A percentile compares a stretch with the other conserved stretches of the same genome.
Conservation (phyloP, 2,329 filamentous ascomycete genomes). For the Chaetomiaceae sp. region DNA sequence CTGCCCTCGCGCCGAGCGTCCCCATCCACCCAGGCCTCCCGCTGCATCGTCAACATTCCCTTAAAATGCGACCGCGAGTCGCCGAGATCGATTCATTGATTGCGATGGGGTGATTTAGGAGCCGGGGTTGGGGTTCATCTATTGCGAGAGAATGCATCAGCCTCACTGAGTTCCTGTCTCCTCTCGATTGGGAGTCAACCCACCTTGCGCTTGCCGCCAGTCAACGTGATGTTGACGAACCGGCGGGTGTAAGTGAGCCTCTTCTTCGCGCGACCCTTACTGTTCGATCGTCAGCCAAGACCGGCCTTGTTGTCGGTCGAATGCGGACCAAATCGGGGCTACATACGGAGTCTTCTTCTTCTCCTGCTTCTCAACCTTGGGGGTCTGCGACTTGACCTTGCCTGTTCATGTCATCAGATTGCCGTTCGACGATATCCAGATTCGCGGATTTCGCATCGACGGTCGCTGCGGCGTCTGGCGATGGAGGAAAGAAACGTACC, state of each 20-base stretch:
- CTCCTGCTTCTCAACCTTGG: constrained; percentile 49
- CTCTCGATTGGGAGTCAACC: constrained; percentile 28
- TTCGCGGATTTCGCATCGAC: constrained; percentile 7
- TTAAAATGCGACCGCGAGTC: constrained; percentile 3
- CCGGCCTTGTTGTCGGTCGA: background rate
- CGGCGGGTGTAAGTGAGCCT: constrained; percentile 92
- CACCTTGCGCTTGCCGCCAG: constrained; percentile 95
- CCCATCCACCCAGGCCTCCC: constrained; percentile 9
- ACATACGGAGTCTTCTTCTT: constrained; percentile 28
- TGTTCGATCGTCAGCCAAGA: constrained; percentile 15
- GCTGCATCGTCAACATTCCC: constrained; percentile 9
- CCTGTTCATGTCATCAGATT: constrained; percentile 39
- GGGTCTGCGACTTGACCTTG: constrained; percentile 97
- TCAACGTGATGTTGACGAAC: constrained; percentile 98
- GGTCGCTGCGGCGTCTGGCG: constrained; percentile 1
- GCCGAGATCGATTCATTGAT: constrained; percentile 11
- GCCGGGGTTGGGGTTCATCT: constrained; percentile 29
- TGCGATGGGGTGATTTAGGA: constrained; percentile 17
- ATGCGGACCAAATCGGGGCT: background rate
- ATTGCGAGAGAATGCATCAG: constrained; percentile 2
- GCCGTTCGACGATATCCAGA: background rate
- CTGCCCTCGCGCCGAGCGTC: constrained; percentile 4
- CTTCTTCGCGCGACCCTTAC: constrained; percentile 95
- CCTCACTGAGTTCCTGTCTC: background rate
- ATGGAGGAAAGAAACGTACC: constrained; percentile 18